A percentile compares a stretch with the other conserved stretches of the same genome.
Conservation (phyloP, 2,329 filamentous ascomycete genomes). For the Arthrobotrys megalospora region DNA sequence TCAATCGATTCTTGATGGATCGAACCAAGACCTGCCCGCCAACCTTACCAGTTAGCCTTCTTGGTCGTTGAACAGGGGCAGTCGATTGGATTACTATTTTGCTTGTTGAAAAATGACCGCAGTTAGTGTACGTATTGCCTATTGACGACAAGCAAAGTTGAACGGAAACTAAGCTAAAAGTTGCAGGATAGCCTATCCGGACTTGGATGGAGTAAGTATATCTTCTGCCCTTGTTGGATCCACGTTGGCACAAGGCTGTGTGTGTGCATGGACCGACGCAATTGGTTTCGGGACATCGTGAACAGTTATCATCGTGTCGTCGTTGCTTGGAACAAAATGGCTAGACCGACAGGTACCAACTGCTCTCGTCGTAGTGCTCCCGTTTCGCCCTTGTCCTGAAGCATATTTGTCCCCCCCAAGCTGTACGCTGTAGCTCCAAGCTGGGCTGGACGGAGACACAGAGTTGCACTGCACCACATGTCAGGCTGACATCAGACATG, state of each 20-base stretch:
- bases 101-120: conserved; percentile 58
- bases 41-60: conserved; percentile 56
- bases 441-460: conserved; percentile 27
- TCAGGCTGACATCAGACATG: conserved; percentile 61
- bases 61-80: conserved; percentile 38
- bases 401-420: conserved; percentile 34
- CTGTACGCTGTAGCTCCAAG: conserved; percentile 6
- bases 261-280: conserved; percentile 54
- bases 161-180: conserved; percentile 23
- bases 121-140: conserved; percentile 52
- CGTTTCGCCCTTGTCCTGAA: conserved; percentile 55
- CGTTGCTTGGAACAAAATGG: conserved; percentile 27
- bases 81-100: conserved; percentile 36
- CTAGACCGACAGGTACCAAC: conserved; percentile 49
- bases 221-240: conserved; percentile 55
- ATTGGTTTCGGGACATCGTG: conserved; percentile 40
- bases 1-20: conserved; percentile 38
- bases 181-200: conserved; percentile 53
- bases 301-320: conserved; percentile 36
- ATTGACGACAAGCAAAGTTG: conserved; percentile 30
- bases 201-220: conserved; percentile 54
- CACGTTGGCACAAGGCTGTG: conserved; percentile 61
- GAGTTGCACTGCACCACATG: conserved; percentile 55
- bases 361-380: conserved; percentile 44
- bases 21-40: conserved; percentile 43